Evolutionary conservation across 768 basidiomycete species (phyloP).

Genomic region (Scleroderma bovista): DNA sequence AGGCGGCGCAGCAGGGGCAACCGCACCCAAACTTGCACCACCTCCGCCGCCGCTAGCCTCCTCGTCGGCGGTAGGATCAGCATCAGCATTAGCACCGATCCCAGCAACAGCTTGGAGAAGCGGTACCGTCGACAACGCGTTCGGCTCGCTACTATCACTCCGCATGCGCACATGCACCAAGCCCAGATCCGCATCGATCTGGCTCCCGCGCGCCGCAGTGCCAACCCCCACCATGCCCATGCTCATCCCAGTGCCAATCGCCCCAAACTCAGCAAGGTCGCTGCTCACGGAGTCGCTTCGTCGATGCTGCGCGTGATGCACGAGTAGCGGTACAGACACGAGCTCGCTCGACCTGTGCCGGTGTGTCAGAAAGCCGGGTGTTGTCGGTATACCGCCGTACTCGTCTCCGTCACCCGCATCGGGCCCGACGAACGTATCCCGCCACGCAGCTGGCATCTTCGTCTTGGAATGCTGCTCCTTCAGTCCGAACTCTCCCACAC

Average conservation of each 20-base stretch:
- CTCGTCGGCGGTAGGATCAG: too few relatives aligned
- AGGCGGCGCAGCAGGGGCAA: not conserved
- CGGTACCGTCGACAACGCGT: conserved; percentile 6
- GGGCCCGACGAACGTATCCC: conserved; percentile 28
- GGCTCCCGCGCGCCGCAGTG: conserved; percentile 34
- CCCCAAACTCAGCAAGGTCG: conserved; percentile 19
- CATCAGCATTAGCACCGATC: too few relatives aligned
- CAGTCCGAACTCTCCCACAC: conserved; percentile 8
- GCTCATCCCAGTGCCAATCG: not conserved
- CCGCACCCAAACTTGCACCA: too few relatives aligned
- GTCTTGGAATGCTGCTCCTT: not conserved
- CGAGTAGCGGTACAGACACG: conserved; percentile 28
- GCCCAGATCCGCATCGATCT: conserved; percentile 11
- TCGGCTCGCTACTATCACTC: conserved; percentile 8
- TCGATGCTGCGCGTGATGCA: conserved; percentile 18
- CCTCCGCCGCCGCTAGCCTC: too few relatives aligned
- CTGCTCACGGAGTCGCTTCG: conserved; percentile 6
- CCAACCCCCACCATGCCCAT: conserved; percentile 48
- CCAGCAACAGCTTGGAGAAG: not conserved
- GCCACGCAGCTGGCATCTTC: not conserved
- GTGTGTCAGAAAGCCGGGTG: conserved; percentile 14
- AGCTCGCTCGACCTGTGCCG: conserved; percentile 22
- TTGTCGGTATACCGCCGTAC: conserved; percentile 6
- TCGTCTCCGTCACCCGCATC: conserved; percentile 4
- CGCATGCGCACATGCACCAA: conserved; percentile 10